Evolutionary conservation across 208 protist genomes (phyloP).

Genomic region (Crithidia sp.): DNA sequence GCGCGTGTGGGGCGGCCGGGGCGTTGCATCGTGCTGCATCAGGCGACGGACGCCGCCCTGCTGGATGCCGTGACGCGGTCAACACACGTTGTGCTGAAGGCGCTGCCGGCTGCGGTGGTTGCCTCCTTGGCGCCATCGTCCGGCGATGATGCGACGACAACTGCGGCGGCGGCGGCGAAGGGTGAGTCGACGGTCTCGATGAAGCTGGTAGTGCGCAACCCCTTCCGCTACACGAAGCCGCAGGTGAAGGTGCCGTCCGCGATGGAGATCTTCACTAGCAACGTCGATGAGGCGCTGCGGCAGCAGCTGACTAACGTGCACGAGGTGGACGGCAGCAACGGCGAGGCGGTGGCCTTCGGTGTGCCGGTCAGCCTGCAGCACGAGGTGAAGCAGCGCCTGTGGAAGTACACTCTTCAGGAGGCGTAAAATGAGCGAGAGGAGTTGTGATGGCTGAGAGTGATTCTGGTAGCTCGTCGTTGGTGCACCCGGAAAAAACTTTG

Average conservation of each 20-base stretch:
- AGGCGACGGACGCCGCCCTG: slow-evolving; percentile 40
- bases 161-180: not conserved
- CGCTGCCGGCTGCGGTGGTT: slow-evolving; percentile 30
- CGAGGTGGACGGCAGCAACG: slow-evolving; percentile 35
- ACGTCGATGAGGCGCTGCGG: slow-evolving; percentile 38
- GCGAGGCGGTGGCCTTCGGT: slow-evolving; percentile 67
- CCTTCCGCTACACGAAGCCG: slow-evolving; percentile 68
- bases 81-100: slow-evolving; percentile 70
- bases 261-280: slow-evolving; percentile 61
- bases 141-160: not conserved
- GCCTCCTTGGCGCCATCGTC: not conserved
- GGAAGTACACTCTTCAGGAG: slow-evolving; percentile 88
- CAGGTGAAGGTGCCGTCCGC: slow-evolving; percentile 58
- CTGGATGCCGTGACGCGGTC: slow-evolving; percentile 69
- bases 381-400: slow-evolving; percentile 74
- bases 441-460: not conserved
- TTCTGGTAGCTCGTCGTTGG: not conserved
- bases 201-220: slow-evolving; percentile 69
- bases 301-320: slow-evolving; percentile 29
- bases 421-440: slow-evolving; percentile 3
- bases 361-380: slow-evolving; percentile 50
- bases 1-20: slow-evolving; percentile 91
- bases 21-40: slow-evolving; percentile 89
- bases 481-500: not conserved
- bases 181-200: slow-evolving; percentile 24